Base-by-base conservation (phyloP, 768 basidiomycete genomes). In the Leccinum boreale region DNA sequence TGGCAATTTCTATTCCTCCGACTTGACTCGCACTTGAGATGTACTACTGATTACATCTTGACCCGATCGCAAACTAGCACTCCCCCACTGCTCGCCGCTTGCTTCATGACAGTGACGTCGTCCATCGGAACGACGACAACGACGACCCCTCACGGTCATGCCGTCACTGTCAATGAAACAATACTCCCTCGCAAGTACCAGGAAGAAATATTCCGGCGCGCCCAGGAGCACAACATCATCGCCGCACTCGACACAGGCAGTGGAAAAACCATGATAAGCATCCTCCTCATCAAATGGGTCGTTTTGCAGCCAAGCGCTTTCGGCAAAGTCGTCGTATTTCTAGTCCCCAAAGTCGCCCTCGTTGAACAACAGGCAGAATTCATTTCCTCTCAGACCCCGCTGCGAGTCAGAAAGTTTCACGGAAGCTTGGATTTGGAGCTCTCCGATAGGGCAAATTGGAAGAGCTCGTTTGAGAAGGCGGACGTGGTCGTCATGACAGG, bases 401-500 rank as follows among this genome's bases (percentile, higher is more conserved):
- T 93, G 45, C 82, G 82, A 39, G 86, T 93, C 21, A 73, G 79
- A 28, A 85, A 85, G 65, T 80, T 91, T 26, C 82, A 85, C 59
- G 93, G 92, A 15, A 81, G 83, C 8, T 75, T 86, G 42, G 85
- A 87, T n/a, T 75, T 90, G 53, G 85, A 89, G 62, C 78, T 90
- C 58, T 82, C 85, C 45, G 84, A 94, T 65, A 76, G 85, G 53
- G 63, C 65, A 12, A 79, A 79, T 50, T 94, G 92, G 92, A 78
- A 73, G 63, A 75, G 75, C 36, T 80, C 85, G 55, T 84, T 94
- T 52, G 74, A 80, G 56, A 70, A 75, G 6, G 74, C 84, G 44
- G 90, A 94, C 69, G 86, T 94, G 8, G 79, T 92, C 56, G 90
- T 96, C 2, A 89, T 93, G 85, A 94, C 94, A 11, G 85, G 90